These are phyloP conservation scores for Lophiostoma macrostomum DNA, from an alignment of 495 filamentous ascomycete genomes.

Conservation along the genomic window DNA sequence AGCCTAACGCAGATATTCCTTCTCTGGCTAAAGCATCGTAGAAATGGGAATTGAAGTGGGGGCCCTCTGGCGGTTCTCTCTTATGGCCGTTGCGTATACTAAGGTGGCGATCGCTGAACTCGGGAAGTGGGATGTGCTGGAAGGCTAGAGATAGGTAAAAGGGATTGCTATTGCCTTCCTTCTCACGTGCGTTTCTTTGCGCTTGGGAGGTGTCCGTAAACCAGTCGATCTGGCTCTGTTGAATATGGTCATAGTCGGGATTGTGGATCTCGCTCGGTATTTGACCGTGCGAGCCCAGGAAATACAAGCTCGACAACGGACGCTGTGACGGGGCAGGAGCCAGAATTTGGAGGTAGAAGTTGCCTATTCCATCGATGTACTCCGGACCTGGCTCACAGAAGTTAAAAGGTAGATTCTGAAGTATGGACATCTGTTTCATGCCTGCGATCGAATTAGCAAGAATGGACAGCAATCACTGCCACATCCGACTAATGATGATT, in stretches of 20 bases:
- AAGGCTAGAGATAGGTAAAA: slow-evolving; percentile 38
- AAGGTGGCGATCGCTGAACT: slow-evolving; percentile 38
- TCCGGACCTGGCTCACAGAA: slow-evolving; percentile 42
- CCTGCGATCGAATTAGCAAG: slow-evolving; percentile 5
- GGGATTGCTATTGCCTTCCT: slow-evolving; percentile 29
- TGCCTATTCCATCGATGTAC: slow-evolving; percentile 42
- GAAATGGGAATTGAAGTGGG: slow-evolving; percentile 43
- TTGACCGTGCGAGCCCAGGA: slow-evolving; percentile 43
- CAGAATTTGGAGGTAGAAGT: slow-evolving; percentile 43
- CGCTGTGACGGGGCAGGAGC: slow-evolving; percentile 36
- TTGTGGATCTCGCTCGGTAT: slow-evolving; percentile 34
- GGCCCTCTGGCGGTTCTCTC: slow-evolving; percentile 40
- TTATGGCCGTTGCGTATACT: slow-evolving; percentile 37
- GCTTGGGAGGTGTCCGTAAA: slow-evolving; percentile 39
- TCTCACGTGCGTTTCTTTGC: slow-evolving; percentile 35
- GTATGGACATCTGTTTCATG: slow-evolving; percentile 16
- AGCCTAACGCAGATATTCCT: slow-evolving; percentile 40
- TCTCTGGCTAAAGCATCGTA: slow-evolving; percentile 42
- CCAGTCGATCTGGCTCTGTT: slow-evolving; percentile 45
- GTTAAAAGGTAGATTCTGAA: slow-evolving; percentile 19
- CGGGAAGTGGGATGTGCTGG: slow-evolving; percentile 40
- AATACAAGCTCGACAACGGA: slow-evolving; percentile 43
- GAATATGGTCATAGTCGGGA: slow-evolving; percentile 42
- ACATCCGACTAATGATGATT: slow-evolving; percentile 24
- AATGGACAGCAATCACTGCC: slow-evolving; percentile 10